Conservation (phyloP, 2,329 filamentous ascomycete genomes). For the Trichoderma sp. region DNA sequence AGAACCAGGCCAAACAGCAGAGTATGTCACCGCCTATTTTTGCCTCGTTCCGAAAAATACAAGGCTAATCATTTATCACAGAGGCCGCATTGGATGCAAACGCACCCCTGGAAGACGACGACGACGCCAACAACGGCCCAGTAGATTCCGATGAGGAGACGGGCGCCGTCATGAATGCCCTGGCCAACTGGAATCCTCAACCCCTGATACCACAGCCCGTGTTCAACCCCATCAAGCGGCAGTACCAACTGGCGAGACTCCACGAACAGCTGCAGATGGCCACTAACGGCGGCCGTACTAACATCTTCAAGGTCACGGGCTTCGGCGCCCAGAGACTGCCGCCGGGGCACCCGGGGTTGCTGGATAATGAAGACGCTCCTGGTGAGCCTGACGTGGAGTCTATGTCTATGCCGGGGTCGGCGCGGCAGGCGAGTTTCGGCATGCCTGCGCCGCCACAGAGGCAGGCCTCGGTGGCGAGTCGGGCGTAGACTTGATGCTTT, state of each 20-base stretch:
- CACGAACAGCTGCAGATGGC: constrained; percentile 68
- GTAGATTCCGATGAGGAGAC: constrained; percentile 96
- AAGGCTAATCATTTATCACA: constrained; percentile 43
- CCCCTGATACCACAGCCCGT: constrained; percentile 71
- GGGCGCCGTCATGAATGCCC: constrained; percentile 80
- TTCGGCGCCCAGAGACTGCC: constrained; percentile 58
- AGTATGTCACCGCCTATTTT: constrained; percentile 59
- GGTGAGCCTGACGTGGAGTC: constrained; percentile 58
- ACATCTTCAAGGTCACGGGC: constrained; percentile 64
- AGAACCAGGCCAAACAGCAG: constrained; percentile 97
- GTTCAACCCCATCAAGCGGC: constrained; percentile 62
- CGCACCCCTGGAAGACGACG: constrained; percentile 82
- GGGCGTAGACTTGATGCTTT: constrained; percentile 42
- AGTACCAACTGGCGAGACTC: constrained; percentile 64
- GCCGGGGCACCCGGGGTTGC: constrained; percentile 50
- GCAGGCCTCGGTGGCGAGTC: constrained; percentile 51
- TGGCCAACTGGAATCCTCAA: constrained; percentile 74
- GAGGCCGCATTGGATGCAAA: constrained; percentile 94
- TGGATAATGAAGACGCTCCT: constrained; percentile 57
- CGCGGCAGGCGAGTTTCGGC: constrained; percentile 52
- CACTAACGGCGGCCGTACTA: constrained; percentile 65
- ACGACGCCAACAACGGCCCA: constrained; percentile 75
- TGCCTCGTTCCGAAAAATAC: no score
- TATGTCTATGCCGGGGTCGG: constrained; percentile 42
- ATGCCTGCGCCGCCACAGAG: constrained; percentile 47